Evolutionary conservation across 768 basidiomycete genomes (phyloP).

Genomic region (Boletus rubroflammeus): DNA sequence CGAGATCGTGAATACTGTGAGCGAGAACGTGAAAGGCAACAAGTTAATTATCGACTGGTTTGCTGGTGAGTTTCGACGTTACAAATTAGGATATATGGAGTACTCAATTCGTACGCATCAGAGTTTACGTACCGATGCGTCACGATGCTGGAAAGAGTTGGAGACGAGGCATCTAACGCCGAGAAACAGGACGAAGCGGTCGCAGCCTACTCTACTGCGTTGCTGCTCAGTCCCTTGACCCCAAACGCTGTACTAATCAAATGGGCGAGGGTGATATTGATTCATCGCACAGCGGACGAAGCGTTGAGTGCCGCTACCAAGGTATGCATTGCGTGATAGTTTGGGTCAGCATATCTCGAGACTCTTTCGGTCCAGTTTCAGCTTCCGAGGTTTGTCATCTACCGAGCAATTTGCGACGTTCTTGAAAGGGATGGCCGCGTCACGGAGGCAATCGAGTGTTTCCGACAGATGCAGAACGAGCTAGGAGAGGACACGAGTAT

Average conservation of each 20-base stretch:
- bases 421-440: background rate
- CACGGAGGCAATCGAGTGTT: conserved; percentile 1
- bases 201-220: background rate
- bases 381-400: background rate
- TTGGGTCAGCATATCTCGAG: background rate
- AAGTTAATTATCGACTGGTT: background rate
- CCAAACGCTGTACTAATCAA: background rate
- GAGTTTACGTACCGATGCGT: background rate
- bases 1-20: background rate
- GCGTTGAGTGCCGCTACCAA: too few species aligned
- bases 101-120: background rate
- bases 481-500: background rate
- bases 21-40: background rate
- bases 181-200: background rate
- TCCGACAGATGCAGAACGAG: background rate
- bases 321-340: background rate
- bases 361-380: background rate
- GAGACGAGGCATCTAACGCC: background rate
- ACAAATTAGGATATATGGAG: background rate
- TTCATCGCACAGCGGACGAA: too few species aligned
- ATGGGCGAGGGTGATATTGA: background rate
- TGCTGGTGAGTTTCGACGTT: background rate
- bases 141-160: background rate
- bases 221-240: background rate
- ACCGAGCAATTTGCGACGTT: background rate